Conservation (phyloP, 179 eudicot genomes). For the Beta lomatogona region DNA sequence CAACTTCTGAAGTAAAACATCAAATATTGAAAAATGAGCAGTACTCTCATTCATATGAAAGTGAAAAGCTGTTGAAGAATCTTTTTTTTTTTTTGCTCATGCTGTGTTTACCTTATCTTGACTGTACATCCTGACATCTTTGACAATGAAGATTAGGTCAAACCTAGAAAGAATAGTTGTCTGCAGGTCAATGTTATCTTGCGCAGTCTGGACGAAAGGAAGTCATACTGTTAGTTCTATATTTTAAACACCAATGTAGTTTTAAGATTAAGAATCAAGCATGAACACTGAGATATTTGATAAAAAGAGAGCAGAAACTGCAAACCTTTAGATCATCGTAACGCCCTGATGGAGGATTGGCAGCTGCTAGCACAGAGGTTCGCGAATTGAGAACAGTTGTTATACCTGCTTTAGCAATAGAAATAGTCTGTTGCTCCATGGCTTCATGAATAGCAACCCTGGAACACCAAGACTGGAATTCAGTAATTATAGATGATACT, state of each 20-base stretch:
- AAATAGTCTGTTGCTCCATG: conserved; percentile 99
- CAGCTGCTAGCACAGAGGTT: conserved; percentile 99
- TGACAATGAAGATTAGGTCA: conserved; percentile 93
- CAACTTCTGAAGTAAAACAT: background rate
- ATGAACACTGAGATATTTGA: background rate
- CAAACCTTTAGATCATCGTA: conserved; percentile 94
- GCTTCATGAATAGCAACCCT: conserved; percentile 99
- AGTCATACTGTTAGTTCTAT: background rate
- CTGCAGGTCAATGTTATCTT: conserved; percentile 98
- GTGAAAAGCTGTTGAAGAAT: background rate
- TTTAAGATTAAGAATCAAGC: background rate
- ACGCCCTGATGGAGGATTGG: conserved; percentile 99
- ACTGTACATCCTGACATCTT: conserved; percentile 76
- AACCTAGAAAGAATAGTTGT: conserved; percentile 98
- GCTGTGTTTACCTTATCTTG: conserved; percentile 74
- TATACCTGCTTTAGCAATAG: conserved; percentile 98
- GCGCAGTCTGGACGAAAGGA: conserved; percentile 76
- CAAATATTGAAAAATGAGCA: background rate
- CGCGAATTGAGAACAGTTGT: conserved; percentile 96
- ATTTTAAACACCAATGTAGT: background rate
- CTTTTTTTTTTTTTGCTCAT: background rate
- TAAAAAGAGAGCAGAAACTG: background rate
- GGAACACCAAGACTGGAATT: conserved; percentile 22
- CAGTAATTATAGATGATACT: background rate
- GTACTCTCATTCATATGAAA: background rate